Base-by-base conservation (phyloP, 2,329 filamentous ascomycete genomes). In the Fusarium papillatum region DNA sequence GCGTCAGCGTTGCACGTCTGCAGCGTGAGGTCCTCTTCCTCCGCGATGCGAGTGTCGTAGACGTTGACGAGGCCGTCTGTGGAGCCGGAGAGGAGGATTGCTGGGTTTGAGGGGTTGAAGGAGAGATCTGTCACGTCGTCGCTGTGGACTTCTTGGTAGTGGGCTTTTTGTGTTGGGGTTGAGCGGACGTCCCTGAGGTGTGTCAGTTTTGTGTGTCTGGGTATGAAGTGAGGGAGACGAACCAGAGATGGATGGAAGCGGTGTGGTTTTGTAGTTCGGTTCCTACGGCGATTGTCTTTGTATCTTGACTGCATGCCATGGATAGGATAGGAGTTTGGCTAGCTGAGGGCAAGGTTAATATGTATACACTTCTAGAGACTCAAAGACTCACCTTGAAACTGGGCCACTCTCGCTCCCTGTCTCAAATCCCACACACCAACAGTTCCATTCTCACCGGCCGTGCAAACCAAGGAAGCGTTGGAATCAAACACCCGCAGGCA, bases 31-130 rank as follows among this genome's bases (percentile, higher is more conserved):
- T 96, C 94, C 80, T 96, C 94, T 83, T 96, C 94, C 76, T 95
- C 93, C 22, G 87, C 84, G 69, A 94, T 88, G 60, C 88, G 88
- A 22, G 91, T 93, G 84, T 97, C 93, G 84, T 93, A 95, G 57
- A 96, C 86, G 80, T 94, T 95, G 78, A 96, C 89, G 2, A 96
- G 89, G 9, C 94, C 94, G 83, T 97, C 95, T 17, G 94, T 96
- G 43, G 93, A 95, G 53, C 93, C 94, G 2, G 94, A 95, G 14
- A 96, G 87, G 8, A 96, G 88, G 19, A 94, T 85, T 55, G 89
- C 87, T 1, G 90, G 87, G 61, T 90, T 86, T 4, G 83, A 85
- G 0, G 92, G 92, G 82, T 94, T 92, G 78, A 92, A 92, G 80
- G 79, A 70, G 4, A 86, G 83, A 17, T 92, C 89, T 39, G 92